Evolutionary conservation across 306 rosid species (phyloP).

Genomic region (Inga leiocalycina): DNA sequence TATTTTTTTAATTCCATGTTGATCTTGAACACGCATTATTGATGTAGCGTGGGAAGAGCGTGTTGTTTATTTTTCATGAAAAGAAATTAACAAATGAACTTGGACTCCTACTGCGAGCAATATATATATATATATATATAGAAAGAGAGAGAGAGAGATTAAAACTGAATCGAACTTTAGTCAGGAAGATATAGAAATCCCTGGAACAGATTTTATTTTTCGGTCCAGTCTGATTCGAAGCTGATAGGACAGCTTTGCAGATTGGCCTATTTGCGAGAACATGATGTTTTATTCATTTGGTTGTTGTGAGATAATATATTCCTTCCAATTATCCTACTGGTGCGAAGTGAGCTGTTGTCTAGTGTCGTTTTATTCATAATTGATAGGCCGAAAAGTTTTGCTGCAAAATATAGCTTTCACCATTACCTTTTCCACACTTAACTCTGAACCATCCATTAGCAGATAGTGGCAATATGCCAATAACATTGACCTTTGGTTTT

Average conservation of each 20-base stretch:
- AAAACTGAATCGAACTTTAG: neutral
- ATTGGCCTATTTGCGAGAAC: constrained; percentile 8
- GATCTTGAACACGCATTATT: neutral
- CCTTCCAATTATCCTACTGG: constrained; percentile 1
- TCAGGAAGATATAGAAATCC: neutral
- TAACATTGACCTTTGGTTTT: constrained; percentile 13
- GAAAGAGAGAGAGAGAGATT: neutral
- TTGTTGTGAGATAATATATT: neutral
- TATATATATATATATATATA: too few species aligned
- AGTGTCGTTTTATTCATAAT: constrained; percentile 37
- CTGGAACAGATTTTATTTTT: neutral
- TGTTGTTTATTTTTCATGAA: neutral
- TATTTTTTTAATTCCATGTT: neutral
- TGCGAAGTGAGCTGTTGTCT: constrained; percentile 29
- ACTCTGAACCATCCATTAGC: neutral
- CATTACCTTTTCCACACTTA: neutral
- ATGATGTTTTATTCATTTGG: constrained; percentile 9
- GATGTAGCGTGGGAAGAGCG: neutral
- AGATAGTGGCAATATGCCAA: constrained; percentile 28
- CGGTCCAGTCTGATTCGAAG: neutral
- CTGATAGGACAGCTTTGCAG: constrained; percentile 9
- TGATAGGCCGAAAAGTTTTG: neutral
- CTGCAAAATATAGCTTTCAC: constrained; percentile 20
- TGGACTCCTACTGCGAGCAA: neutral
- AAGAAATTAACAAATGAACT: neutral